These are phyloP conservation scores for Exobasidium cylindrosporum DNA, from an alignment of 1,284 basidiomycete species.

Conservation along the genomic window DNA sequence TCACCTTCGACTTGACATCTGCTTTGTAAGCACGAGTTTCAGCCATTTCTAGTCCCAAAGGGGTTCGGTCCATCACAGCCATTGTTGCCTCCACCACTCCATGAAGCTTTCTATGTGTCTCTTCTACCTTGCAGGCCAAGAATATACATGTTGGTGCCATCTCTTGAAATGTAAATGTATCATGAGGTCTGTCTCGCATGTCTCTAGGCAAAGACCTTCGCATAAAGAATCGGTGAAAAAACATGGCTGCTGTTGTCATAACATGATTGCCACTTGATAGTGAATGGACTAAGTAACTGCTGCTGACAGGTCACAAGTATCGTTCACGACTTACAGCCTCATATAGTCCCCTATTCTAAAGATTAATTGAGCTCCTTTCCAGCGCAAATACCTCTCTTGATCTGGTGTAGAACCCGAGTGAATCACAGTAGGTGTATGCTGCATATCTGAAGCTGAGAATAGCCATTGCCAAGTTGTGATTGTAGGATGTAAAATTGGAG, in stretches of 20 bases:
- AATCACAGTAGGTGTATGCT: constrained; percentile 32
- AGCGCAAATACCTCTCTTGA: constrained; percentile 39
- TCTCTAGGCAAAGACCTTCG: constrained; percentile 70
- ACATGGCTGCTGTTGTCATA: constrained; percentile 66
- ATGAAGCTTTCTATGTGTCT: constrained; percentile 78
- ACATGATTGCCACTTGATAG: constrained; percentile 38
- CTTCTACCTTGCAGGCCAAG: constrained; percentile 85
- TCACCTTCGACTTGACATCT: not conserved
- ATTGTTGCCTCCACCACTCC: constrained; percentile 75
- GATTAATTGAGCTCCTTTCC: constrained; percentile 42
- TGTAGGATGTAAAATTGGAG: not conserved
- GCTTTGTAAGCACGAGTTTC: not conserved
- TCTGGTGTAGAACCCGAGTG: constrained; percentile 22
- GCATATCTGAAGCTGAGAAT: constrained; percentile 30
- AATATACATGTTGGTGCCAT: constrained; percentile 86
- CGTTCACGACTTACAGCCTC: constrained; percentile 21
- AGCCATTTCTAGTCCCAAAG: constrained; percentile 50
- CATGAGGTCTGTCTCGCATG: constrained; percentile 9
- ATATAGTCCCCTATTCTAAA: constrained; percentile 48
- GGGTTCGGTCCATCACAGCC: constrained; percentile 65
- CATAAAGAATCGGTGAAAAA: constrained; percentile 94
- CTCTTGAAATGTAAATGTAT: constrained; percentile 62
- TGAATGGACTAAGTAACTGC: too few relatives aligned
- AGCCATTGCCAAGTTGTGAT: constrained; percentile 29
- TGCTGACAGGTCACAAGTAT: constrained; percentile 44